These are phyloP conservation scores for Triadica sebifera DNA, from an alignment of 345 rosid species.

Conservation along the genomic window DNA sequence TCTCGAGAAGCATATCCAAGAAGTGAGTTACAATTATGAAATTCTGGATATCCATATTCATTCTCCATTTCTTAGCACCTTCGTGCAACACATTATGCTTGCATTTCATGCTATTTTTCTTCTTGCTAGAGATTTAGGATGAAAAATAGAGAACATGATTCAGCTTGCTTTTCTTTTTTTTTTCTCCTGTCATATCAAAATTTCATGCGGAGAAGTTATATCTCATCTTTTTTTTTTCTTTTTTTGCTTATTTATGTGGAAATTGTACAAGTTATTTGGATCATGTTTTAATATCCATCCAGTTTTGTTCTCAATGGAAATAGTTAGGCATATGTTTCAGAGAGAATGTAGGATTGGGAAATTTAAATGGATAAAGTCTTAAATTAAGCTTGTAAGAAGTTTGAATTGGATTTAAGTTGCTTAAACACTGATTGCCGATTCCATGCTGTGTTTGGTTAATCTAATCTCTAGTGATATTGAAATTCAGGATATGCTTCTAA, in stretches of 20 bases:
- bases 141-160: neutral
- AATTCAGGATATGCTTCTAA: no score
- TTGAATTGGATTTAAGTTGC: no score
- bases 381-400: no score
- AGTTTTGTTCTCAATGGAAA: neutral
- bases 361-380: no score
- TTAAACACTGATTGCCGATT: no score
- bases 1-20: constrained; percentile 92
- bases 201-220: neutral
- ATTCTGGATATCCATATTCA: neutral
- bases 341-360: no score
- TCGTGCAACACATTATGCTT: no score
- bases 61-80: no score
- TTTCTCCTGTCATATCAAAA: neutral
- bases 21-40: constrained; percentile 43
- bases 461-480: no score
- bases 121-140: no score
- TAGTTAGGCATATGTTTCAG: neutral
- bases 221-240: neutral
- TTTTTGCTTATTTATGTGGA: neutral
- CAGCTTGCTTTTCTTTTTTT: neutral
- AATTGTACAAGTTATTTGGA: neutral
- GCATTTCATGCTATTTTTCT: no score
- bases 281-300: neutral
- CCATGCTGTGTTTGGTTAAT: no score